Evolutionary conservation across 352 stramenopile genomes (phyloP), one percentile per base, ranked within the genome.

Genomic region (Pythium dissimile): DNA sequence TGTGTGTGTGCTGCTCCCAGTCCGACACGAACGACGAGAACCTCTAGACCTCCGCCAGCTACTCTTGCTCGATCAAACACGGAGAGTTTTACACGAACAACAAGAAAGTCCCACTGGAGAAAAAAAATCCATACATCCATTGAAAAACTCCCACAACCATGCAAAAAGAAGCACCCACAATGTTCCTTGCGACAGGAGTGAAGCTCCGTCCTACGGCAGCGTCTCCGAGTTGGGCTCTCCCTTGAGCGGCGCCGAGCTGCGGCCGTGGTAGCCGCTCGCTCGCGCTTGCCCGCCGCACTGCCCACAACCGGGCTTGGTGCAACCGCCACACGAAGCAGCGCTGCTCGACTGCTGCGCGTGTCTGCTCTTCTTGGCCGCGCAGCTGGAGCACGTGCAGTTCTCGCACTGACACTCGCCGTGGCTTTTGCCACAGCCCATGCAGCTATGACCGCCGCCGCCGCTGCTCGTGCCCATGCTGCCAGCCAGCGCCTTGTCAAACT

Each of bases 321-420:
- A 59, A 2, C 49, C 58, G 18, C 58, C 42, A 32, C 58, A 65
- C 5, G 34, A 20, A 16, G 13, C 23, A 48, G 37, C 21, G 34
- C n/a, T n/a, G n/a, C 21, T 43, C 32, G 27, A 5, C 3, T 48
- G 16, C 44, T 42, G 54, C 34, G 13, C 24, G 3, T 13, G 2
- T 15, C 24, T 26, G 18, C 15, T 23, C 48, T 35, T 47, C 41
- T 68, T 67, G 53, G 51, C 27, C 39, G 50, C 63, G 50, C 71
- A 79, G 18, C 45, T 58, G 24, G 44, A n/a, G n/a, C 68, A 80
- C 26, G 65, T 64, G 48, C 71, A 77, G 30, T 69, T 30, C 53
- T 67, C 62, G 37, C 72, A 80, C 7, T 42, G 32, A n/a, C 72
- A 80, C 34, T 70, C 66, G 24, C 42, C 49, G 5, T 15, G 37